These are phyloP conservation scores for Sutorius australiensis DNA, from an alignment of 768 basidiomycete species.

Conservation along the genomic window DNA sequence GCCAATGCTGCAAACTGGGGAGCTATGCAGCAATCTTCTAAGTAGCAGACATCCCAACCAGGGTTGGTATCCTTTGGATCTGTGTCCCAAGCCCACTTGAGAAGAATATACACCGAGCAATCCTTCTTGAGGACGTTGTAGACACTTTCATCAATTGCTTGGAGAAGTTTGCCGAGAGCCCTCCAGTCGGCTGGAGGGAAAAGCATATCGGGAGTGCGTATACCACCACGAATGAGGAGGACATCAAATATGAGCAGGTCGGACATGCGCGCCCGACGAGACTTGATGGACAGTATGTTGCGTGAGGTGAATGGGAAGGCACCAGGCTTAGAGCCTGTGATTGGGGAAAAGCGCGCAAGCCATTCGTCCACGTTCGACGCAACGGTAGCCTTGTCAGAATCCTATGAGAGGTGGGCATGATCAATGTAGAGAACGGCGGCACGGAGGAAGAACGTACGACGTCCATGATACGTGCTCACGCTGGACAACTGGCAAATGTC, in stretches of 20 bases:
- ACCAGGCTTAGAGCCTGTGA: constrained; percentile 20
- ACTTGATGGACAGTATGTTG: constrained; percentile 54
- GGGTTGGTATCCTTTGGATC: constrained; percentile 39
- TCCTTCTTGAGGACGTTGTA: constrained; percentile 81
- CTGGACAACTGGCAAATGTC: too few species aligned
- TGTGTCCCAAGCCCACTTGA: too few species aligned
- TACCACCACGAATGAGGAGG: constrained; percentile 61
- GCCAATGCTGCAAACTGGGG: constrained; percentile 58
- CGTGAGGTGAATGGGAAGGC: constrained; percentile 59
- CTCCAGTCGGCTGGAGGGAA: constrained; percentile 64
- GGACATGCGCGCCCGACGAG: constrained; percentile 56
- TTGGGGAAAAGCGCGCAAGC: constrained; percentile 46
- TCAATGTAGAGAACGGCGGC: background rate
- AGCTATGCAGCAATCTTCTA: constrained; percentile 50
- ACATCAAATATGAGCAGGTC: too few species aligned
- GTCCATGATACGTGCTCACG: too few species aligned
- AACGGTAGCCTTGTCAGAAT: background rate
- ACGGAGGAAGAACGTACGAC: too few species aligned
- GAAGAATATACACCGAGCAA: constrained; percentile 76
- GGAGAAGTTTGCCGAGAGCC: too few species aligned
- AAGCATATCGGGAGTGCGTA: constrained; percentile 53
- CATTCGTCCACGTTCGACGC: constrained; percentile 22
- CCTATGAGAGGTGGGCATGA: constrained; percentile 6
- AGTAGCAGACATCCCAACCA: constrained; percentile 38
- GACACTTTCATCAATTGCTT: constrained; percentile 52